Evolutionary conservation across 768 basidiomycete species (phyloP), one percentile per base, ranked within the genome.

Genomic region (Mycena leptocephala): DNA sequence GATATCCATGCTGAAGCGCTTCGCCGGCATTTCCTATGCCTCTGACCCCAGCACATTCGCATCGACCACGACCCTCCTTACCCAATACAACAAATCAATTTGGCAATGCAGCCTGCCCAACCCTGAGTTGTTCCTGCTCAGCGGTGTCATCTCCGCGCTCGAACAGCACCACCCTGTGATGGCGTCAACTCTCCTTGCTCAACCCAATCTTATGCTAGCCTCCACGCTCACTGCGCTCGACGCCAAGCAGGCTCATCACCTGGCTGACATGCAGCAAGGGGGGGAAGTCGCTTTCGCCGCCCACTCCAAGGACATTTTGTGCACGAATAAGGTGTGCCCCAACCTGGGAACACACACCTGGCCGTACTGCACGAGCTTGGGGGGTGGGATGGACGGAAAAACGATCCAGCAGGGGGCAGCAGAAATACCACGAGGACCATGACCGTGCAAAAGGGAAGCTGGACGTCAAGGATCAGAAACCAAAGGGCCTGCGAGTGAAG

Each of bases 321-420:
- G 69, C 43, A 70, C 56, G 5, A 70, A 9, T 14, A n/a, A 14
- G n/a, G 30, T 1, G 5, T 70, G 69, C 46, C 30, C 41, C 4
- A n/a, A 18, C 1, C 69, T 58, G 3, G 7, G 11, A 1, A 61
- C 58, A 1, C 69, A 70, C 43, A 61, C 69, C 2, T 70, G 69
- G 58, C 58, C 43, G 13, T 70, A 61, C 24, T 72, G 70, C 59
- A 62, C 61, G 13, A n/a, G 22, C n/a, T 24, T 24, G 16, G 59
- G 70, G 43, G 70, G 70, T 14, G 59, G 59, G 13, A 71, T 71
- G 70, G 70, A 16, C 5, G 70, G 70, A 11, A 71, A 71, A 35
- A 46, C 28, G 1, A 35, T 61, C 2, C 13, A 28, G 1, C 46
- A 64, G n/a, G 48, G 70, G 61, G 24, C 13, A 30, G 24, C 9